phyloP scores from a whole-genome alignment of 2,329 filamentous ascomycete species.

The Drechslera avenae region DNA sequence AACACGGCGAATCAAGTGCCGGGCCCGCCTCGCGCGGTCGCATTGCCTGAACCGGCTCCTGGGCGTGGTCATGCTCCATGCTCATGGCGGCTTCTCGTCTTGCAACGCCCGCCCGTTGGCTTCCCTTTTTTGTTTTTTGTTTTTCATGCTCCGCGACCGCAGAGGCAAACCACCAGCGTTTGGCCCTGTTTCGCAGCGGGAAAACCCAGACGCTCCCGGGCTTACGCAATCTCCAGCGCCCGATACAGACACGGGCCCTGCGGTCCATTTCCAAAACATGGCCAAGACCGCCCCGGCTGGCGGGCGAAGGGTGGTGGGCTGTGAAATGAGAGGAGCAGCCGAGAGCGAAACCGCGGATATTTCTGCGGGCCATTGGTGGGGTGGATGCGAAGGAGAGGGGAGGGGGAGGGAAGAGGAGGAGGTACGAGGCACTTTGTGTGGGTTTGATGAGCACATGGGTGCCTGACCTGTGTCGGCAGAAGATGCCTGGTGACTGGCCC shows the following conservation, averaged over 20 bases:
- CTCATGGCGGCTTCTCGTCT: no score
- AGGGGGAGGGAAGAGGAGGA: neutral
- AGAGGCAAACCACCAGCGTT: slow-evolving; percentile 42
- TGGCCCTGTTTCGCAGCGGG: slow-evolving; percentile 42
- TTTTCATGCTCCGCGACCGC: slow-evolving; percentile 14
- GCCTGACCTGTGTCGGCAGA: slow-evolving; percentile 30
- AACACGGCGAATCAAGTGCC: slow-evolving; percentile 22
- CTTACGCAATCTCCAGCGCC: slow-evolving; percentile 35
- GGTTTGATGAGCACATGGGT: slow-evolving; percentile 48
- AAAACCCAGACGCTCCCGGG: slow-evolving; percentile 17
- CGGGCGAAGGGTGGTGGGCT: slow-evolving; percentile 26
- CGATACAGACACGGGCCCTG: slow-evolving; percentile 30
- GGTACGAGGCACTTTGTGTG: slow-evolving; percentile 22
- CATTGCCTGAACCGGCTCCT: slow-evolving; percentile 16
- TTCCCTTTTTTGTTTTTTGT: slow-evolving; percentile 9
- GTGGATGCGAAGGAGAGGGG: no score
- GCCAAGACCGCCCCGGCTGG: slow-evolving; percentile 41
- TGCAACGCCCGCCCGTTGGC: no score
- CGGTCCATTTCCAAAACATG: slow-evolving; percentile 39
- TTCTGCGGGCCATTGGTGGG: slow-evolving; percentile 36
- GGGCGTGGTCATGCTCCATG: no score
- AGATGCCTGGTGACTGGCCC: slow-evolving; percentile 23
- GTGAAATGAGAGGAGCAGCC: slow-evolving; percentile 44
- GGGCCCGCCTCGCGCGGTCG: slow-evolving; percentile 27
- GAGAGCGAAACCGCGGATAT: slow-evolving; percentile 39